Base-by-base conservation (phyloP, 495 filamentous ascomycete genomes). In the Xylaria grammica region DNA sequence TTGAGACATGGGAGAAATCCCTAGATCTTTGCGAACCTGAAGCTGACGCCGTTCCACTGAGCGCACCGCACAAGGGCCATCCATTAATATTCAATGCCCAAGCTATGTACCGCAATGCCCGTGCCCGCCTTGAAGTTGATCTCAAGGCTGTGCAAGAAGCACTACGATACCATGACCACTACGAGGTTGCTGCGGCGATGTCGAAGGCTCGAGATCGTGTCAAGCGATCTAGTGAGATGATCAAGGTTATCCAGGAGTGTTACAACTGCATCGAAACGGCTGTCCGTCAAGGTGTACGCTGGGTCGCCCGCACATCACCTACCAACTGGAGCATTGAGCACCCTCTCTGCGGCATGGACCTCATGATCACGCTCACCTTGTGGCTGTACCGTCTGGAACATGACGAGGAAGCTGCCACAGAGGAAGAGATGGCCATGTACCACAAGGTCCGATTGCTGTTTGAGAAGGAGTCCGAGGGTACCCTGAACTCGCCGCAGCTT, bases 321-420 rank as follows among this genome's bases (percentile, higher is more conserved):
- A 96, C 95, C 56, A 98, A 99, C 81, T 99, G 95, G 95, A 99
- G 95, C 79, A 90, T 98, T 50, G 95, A 99, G 81, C 95, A 99
- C 75, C 95, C 96, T 32, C 88, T 99, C 42, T 97, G 93, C 74
- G 96, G 93, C 67, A 85, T 99, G 79, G 95, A 99, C 77, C 85
- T 99, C 72, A 97, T 99, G 89, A 94, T 99, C 80, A 97, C 97
- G 69, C 91, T 99, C 71, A 97, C 91, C 74, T 83, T 99, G 68
- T 99, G 95, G 95, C 88, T 99, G 72, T 97, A 96, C 82, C 91
- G 92, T 79, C 89, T 99, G 82, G 95, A 99, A 91, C 93, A 97
- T 83, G 95, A 99, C 84, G 92, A 96, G 68, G 96, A 98, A 80
- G 88, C 90, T 11, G 92, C 93, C 20, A 94, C 87, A 36, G 92